Evolutionary conservation across 176 grass and related monocot genomes (phyloP).

Genomic region (Carex myosuroides): DNA sequence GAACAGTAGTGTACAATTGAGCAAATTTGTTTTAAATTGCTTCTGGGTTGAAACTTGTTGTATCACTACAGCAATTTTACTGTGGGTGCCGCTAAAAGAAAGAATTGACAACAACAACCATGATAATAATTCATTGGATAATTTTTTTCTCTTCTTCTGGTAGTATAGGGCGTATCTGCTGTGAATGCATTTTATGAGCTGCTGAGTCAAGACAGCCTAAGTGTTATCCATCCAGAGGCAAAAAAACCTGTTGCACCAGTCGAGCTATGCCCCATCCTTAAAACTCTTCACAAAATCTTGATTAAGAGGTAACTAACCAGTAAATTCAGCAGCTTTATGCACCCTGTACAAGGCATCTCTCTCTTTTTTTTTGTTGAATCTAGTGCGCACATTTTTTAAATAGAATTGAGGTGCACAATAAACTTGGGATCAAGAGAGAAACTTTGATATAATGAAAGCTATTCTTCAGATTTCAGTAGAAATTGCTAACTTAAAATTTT

Average conservation of each 20-base stretch:
- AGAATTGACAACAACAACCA: not conserved
- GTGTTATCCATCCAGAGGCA: slow-evolving; percentile 88
- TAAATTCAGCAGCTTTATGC: not conserved
- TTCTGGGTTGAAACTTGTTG: not conserved
- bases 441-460: not conserved
- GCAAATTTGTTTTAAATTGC: slow-evolving; percentile 2
- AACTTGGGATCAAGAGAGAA: not conserved
- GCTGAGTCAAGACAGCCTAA: slow-evolving; percentile 86
- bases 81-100: not conserved
- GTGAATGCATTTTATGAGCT: slow-evolving; percentile 94
- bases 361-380: not conserved
- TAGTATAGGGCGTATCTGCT: slow-evolving; percentile 92
- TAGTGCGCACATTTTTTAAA: not conserved
- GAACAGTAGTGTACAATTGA: not conserved
- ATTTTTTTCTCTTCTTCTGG: slow-evolving; percentile 4
- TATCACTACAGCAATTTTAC: not conserved
- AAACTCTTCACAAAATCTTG: slow-evolving; percentile 90
- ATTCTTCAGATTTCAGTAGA: not conserved
- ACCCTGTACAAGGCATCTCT: not conserved
- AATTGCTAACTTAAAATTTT: not conserved
- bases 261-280: slow-evolving; percentile 93
- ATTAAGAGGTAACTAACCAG: slow-evolving; percentile 56
- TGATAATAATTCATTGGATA: not conserved
- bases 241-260: slow-evolving; percentile 77
- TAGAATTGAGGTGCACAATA: not conserved